Percentiles rank a stretch among this genome's conserved stretches.
These are phyloP conservation scores for Ambrosiella xylebori DNA, from an alignment of 2,329 filamentous ascomycete species.

Conservation along the genomic window DNA sequence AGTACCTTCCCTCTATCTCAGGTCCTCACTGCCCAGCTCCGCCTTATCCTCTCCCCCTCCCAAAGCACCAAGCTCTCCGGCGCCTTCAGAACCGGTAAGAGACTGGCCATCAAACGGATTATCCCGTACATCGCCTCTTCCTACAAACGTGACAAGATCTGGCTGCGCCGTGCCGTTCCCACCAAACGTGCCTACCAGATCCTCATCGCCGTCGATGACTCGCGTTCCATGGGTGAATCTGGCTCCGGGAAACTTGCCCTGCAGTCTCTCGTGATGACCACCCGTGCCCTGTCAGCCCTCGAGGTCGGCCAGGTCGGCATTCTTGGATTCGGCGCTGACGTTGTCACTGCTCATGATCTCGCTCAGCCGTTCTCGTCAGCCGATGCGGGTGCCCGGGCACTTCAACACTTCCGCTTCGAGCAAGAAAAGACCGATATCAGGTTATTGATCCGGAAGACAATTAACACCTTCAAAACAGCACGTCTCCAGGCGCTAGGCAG, in stretches of 20 bases:
- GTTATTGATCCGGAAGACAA: conserved; percentile 57
- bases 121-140: conserved; percentile 97
- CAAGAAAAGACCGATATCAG: conserved; percentile 77
- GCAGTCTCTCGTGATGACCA: conserved; percentile 83
- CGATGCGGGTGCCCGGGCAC: conserved; percentile 13
- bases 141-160: conserved; percentile 99
- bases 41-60: conserved; percentile 85
- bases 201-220: conserved; percentile 92
- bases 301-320: conserved; percentile 90
- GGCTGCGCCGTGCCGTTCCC: conserved; percentile 86
- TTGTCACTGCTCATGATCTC: conserved; percentile 68
- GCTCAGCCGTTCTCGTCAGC: conserved; percentile 60
- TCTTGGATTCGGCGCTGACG: conserved; percentile 69
- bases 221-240: conserved; percentile 75
- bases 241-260: conserved; percentile 67
- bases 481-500: conserved; percentile 34
- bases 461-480: conserved; percentile 67
- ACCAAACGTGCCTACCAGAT: conserved; percentile 94
- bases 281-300: conserved; percentile 73
- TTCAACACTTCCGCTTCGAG: conserved; percentile 57
- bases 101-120: conserved; percentile 97
- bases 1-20: conserved; percentile 75
- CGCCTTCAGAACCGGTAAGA: conserved; percentile 91
- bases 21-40: conserved; percentile 81
- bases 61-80: conserved; percentile 91